These are phyloP conservation scores for Leucocoprinus leucothites DNA, from an alignment of 768 basidiomycete species.

Conservation along the genomic window DNA sequence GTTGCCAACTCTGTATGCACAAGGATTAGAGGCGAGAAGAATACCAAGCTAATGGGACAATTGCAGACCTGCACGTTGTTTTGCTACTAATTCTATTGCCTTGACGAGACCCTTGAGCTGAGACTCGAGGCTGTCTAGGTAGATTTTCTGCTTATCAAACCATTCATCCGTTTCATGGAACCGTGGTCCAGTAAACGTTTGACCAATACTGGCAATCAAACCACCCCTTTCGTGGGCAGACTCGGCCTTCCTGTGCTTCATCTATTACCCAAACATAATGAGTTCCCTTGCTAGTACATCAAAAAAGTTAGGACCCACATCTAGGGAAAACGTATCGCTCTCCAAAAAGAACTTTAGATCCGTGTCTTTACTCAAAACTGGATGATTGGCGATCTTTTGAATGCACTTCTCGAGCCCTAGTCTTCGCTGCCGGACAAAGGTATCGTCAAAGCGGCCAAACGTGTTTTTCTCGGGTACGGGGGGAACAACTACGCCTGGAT, in stretches of 20 bases:
- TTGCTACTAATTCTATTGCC: constrained; percentile 82
- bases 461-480: constrained; percentile 95
- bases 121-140: constrained; percentile 86
- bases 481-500: constrained; percentile 96
- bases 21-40: neutral
- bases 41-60: neutral
- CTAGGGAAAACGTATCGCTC: constrained; percentile 86
- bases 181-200: constrained; percentile 71
- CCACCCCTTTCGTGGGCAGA: constrained; percentile 77
- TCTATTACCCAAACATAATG: constrained; percentile 40
- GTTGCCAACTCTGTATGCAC: constrained; percentile 57
- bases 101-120: constrained; percentile 86
- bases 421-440: constrained; percentile 86
- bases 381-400: constrained; percentile 91
- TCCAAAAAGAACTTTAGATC: constrained; percentile 92
- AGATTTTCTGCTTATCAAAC: constrained; percentile 86
- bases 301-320: constrained; percentile 50
- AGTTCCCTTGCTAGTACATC: neutral
- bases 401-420: constrained; percentile 86
- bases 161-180: constrained; percentile 94
- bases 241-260: constrained; percentile 84
- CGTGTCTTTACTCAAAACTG: constrained; percentile 81
- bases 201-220: constrained; percentile 79
- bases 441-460: constrained; percentile 89
- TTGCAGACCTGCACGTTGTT: constrained; percentile 64